phyloP scores from a whole-genome alignment of 2,329 filamentous ascomycete species.

The Gnomoniopsis smithogilvyi region DNA sequence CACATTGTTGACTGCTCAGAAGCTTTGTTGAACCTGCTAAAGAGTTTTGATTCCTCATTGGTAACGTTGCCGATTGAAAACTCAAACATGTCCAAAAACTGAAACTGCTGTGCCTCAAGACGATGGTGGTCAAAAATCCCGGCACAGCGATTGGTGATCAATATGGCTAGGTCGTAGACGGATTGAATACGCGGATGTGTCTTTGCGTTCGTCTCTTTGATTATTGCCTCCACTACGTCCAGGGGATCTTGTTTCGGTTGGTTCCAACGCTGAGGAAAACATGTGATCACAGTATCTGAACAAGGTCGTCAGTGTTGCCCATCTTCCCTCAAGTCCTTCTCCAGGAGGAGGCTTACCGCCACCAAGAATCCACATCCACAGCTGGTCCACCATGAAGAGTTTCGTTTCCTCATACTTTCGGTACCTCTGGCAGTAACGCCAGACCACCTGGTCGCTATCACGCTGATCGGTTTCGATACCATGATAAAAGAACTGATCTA shows the following conservation, averaged over 20 bases:
- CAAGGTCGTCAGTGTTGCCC: background rate
- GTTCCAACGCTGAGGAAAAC: slow-evolving; percentile 56
- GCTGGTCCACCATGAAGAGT: slow-evolving; percentile 66
- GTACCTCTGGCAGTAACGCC: slow-evolving; percentile 46
- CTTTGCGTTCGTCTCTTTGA: slow-evolving; percentile 64
- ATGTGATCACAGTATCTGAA: slow-evolving; percentile 55
- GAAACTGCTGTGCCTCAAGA: slow-evolving; percentile 55
- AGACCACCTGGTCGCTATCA: slow-evolving; percentile 63
- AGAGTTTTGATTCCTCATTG: slow-evolving; percentile 55
- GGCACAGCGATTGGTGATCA: slow-evolving; percentile 58
- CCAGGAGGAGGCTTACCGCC: slow-evolving; percentile 24
- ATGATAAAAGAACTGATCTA: slow-evolving; percentile 66
- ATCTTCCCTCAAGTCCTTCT: background rate
- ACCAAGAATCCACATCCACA: slow-evolving; percentile 63
- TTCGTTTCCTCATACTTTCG: slow-evolving; percentile 43
- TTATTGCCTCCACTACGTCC: slow-evolving; percentile 60
- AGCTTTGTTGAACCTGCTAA: slow-evolving; percentile 56
- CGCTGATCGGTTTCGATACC: slow-evolving; percentile 58
- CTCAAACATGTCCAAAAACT: slow-evolving; percentile 68
- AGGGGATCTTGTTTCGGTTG: slow-evolving; percentile 60
- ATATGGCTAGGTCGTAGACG: slow-evolving; percentile 60
- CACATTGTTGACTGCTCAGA: slow-evolving; percentile 54
- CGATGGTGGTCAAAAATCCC: slow-evolving; percentile 59
- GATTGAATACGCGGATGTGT: slow-evolving; percentile 56
- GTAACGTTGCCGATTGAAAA: slow-evolving; percentile 55